These are phyloP conservation scores for Umbelopsis sp. DNA, from an alignment of 192 early-diverging fungal species.

Conservation along the genomic window DNA sequence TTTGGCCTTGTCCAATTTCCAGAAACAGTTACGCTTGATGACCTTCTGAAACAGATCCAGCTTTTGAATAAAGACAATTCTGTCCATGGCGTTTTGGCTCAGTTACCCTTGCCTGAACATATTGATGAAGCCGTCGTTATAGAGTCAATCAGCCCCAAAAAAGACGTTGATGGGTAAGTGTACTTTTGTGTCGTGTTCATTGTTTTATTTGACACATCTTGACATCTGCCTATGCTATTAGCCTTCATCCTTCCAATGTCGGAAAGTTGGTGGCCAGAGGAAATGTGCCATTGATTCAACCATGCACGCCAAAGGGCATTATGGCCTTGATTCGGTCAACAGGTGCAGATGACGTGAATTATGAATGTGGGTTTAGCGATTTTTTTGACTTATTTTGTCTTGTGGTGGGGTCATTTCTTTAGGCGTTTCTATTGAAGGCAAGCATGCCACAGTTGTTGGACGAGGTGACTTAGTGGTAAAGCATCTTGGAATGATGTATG, in stretches of 20 bases:
- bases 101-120: constrained; percentile 89
- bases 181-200: no score
- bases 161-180: constrained; percentile 97
- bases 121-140: constrained; percentile 81
- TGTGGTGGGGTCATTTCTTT: neutral
- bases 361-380: neutral
- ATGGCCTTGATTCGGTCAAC: constrained; percentile 82
- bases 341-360: constrained; percentile 16
- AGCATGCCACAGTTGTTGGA: constrained; percentile 92
- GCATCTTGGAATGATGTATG: no score
- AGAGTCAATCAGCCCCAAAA: constrained; percentile 81
- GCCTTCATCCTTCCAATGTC: constrained; percentile 93
- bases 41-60: constrained; percentile 69
- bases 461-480: constrained; percentile 92
- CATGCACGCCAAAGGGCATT: constrained; percentile 97
- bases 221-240: constrained; percentile 5
- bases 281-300: constrained; percentile 80
- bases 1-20: constrained; percentile 72
- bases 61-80: constrained; percentile 75
- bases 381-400: neutral
- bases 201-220: neutral
- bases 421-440: constrained; percentile 71
- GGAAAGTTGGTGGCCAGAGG: constrained; percentile 86
- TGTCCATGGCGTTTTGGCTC: constrained; percentile 96
- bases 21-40: constrained; percentile 63